Conservation (phyloP, 1,284 basidiomycete genomes). For the Ustilago curta region DNA sequence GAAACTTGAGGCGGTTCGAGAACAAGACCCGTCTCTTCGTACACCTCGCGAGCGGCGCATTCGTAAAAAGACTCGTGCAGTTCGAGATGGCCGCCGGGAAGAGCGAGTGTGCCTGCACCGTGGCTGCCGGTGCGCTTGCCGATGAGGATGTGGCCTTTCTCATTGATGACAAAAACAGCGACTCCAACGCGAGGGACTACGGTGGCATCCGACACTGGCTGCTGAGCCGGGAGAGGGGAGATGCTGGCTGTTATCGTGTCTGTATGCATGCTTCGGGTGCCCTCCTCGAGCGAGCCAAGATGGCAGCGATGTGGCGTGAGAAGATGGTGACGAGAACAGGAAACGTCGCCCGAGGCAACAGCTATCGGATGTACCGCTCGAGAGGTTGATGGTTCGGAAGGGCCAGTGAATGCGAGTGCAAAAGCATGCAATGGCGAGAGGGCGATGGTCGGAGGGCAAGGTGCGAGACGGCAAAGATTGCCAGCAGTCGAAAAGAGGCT, state of each 20-base stretch:
- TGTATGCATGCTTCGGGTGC: conserved; percentile 1
- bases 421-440: not conserved
- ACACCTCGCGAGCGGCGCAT: conserved; percentile 56
- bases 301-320: too few relatives aligned
- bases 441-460: too few relatives aligned
- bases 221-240: not conserved
- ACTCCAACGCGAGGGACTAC: conserved; percentile 62
- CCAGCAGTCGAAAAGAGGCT: too few relatives aligned
- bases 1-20: conserved; percentile 27
- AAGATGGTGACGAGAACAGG: not conserved
- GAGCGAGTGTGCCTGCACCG: conserved; percentile 61
- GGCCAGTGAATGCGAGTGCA: conserved; percentile 1
- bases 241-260: conserved; percentile 7
- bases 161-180: conserved; percentile 62
- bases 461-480: too few relatives aligned
- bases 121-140: conserved; percentile 65
- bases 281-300: not conserved
- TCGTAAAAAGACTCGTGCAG: conserved; percentile 62
- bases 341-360: not conserved
- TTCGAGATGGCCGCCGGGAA: conserved; percentile 69
- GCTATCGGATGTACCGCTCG: not conserved
- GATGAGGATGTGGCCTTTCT: conserved; percentile 52
- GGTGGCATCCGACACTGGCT: conserved; percentile 44
- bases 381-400: not conserved
- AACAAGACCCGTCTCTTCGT: conserved; percentile 52